These are phyloP conservation scores for Cryptococcus floricola DNA, from an alignment of 1,284 basidiomycete species.

Conservation along the genomic window DNA sequence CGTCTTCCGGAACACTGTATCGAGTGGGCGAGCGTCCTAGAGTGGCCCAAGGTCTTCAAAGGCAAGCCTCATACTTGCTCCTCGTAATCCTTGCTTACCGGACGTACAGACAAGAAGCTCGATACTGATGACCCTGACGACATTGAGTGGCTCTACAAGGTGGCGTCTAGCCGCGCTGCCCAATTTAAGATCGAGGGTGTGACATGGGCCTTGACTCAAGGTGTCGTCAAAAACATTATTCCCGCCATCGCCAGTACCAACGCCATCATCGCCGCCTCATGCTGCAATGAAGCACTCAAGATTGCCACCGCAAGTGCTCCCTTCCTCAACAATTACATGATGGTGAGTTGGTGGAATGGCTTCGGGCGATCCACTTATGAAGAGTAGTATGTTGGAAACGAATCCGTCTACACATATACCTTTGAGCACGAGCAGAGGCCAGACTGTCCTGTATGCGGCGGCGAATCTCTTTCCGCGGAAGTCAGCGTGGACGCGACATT, in stretches of 20 bases:
- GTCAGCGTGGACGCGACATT: conserved; percentile 70
- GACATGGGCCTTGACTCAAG: conserved; percentile 95
- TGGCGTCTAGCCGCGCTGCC: conserved; percentile 74
- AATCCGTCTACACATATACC: conserved; percentile 95
- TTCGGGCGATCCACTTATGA: background rate
- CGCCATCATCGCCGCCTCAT: conserved; percentile 92
- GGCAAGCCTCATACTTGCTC: conserved; percentile 53
- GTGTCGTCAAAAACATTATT: conserved; percentile 99
- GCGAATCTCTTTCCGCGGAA: conserved; percentile 70
- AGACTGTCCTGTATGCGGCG: conserved; percentile 97
- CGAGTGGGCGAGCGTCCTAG: conserved; percentile 98
- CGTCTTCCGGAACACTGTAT: conserved; percentile 98
- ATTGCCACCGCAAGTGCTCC: conserved; percentile 92
- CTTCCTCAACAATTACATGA: conserved; percentile 97
- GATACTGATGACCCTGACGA: conserved; percentile 96
- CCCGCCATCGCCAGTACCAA: conserved; percentile 97
- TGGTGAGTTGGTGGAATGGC: conserved; percentile 56
- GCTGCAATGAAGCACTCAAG: conserved; percentile 99
- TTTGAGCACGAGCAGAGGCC: conserved; percentile 90
- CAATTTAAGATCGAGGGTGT: conserved; percentile 97
- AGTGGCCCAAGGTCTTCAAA: conserved; percentile 90
- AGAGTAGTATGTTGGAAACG: conserved; percentile 72
- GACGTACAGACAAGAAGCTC: conserved; percentile 73
- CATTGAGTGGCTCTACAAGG: conserved; percentile 86
- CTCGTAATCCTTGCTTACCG: background rate